phyloP scores from a whole-genome alignment of 495 filamentous ascomycete genomes.

The Aspergillus affinis region DNA sequence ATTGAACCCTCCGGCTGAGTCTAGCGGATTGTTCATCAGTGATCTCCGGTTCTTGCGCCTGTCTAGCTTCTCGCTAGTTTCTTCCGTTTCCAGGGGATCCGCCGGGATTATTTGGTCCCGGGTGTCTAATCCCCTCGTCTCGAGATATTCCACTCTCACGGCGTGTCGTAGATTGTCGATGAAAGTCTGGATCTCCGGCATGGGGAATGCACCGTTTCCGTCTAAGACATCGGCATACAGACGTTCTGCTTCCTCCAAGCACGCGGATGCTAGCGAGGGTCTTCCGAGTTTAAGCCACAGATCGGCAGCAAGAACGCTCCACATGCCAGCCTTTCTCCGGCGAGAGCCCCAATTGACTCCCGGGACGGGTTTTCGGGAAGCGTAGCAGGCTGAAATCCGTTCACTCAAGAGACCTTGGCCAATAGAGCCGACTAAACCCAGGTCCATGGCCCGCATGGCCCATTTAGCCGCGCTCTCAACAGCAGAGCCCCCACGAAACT shows the following conservation, averaged over 20 bases:
- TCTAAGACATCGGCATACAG: conserved; percentile 64
- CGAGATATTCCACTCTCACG: conserved; percentile 53
- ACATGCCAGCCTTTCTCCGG: conserved; percentile 81
- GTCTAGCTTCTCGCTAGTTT: conserved; percentile 58
- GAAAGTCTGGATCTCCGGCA: conserved; percentile 58
- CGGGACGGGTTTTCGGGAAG: conserved; percentile 63
- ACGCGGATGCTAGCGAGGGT: conserved; percentile 64
- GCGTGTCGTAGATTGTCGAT: conserved; percentile 59
- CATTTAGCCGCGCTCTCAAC: conserved; percentile 86
- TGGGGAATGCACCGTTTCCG: conserved; percentile 54
- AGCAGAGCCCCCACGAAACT: conserved; percentile 70
- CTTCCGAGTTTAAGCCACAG: conserved; percentile 75
- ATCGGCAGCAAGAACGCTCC: conserved; percentile 81
- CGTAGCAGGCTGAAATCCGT: conserved; percentile 80
- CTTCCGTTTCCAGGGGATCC: conserved; percentile 48
- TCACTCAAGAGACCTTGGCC: conserved; percentile 81
- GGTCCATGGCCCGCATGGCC: conserved; percentile 77
- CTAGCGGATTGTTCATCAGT: conserved; percentile 39
- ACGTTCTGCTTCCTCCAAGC: conserved; percentile 66
- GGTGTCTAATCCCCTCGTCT: conserved; percentile 35
- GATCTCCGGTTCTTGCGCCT: conserved; percentile 43
- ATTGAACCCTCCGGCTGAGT: conserved; percentile 31
- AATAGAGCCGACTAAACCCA: conserved; percentile 67
- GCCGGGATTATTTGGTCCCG: conserved; percentile 32
- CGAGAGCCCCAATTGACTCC: conserved; percentile 67